A percentile compares a stretch with the other conserved stretches of the same genome.
These are phyloP conservation scores for Castanopsis chinensis DNA, from an alignment of 306 rosid species.

Conservation along the genomic window DNA sequence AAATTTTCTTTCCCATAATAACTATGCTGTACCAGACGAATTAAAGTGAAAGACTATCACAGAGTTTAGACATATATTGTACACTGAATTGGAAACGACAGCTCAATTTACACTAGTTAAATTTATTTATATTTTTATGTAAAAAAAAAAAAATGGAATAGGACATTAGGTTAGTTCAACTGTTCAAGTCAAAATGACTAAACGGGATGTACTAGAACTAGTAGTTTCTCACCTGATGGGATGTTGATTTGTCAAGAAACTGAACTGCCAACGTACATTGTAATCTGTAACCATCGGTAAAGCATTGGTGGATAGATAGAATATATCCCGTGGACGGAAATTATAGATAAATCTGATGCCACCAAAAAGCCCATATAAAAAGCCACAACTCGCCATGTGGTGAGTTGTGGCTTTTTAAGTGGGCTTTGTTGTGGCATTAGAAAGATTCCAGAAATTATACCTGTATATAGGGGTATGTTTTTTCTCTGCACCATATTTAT, in stretches of 20 bases:
- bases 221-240: neutral
- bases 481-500: constrained; percentile 1
- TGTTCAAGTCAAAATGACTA: neutral
- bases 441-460: too few species aligned
- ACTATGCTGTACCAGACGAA: neutral
- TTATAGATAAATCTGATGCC: too few species aligned
- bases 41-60: neutral
- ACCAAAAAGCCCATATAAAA: too few species aligned
- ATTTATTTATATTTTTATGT: too few species aligned
- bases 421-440: too few species aligned
- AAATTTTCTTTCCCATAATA: constrained; percentile 5
- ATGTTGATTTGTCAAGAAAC: constrained; percentile 15
- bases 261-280: constrained; percentile 28
- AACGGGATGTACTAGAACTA: too few species aligned
- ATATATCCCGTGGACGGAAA: constrained; percentile 2
- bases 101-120: neutral
- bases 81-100: constrained; percentile 6
- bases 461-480: neutral
- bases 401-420: too few species aligned
- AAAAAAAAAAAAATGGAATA: too few species aligned
- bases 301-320: constrained; percentile 27
- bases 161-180: neutral
- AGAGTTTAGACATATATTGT: neutral
- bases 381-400: too few species aligned
- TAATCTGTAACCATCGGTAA: constrained; percentile 19